Evolutionary conservation across 2,329 filamentous ascomycete genomes (phyloP), one percentile per base, ranked within the genome.

Genomic region (Cryphonectria naterciae): DNA sequence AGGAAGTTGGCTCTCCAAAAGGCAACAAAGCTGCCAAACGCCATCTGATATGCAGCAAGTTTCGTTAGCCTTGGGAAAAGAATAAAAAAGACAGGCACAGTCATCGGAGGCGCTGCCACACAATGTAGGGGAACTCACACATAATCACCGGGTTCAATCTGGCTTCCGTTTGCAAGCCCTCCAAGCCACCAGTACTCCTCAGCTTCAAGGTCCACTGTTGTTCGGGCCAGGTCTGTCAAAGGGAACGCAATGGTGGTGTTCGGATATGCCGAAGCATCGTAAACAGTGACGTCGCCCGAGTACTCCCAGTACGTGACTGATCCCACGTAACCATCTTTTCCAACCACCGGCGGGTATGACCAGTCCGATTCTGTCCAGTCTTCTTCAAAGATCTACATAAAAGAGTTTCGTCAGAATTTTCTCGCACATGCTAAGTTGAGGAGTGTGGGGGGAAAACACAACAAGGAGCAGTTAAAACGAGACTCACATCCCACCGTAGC

Each of bases 271-370:
- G 60, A 46, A 15, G 67, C 67, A 67, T 72, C 70, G 37, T 64
- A 70, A 22, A 49, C 32, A 19, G 64, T 58, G n/a, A 67, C 64
- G 28, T 68, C 46, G 13, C 69, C 69, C 25, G 64, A 67, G 58
- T 63, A 67, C 39, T 32, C 43, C 69, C 69, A 70, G 35, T 70
- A 70, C 43, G 69, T 64, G 41, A 37, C 65, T 25, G 69, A 67
- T 1, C 69, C 69, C 4, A 60, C 37, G 68, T 73, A 79, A 25
- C 73, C 74, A 5, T 75, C 76, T 60, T 75, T 43, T 2, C 78
- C 78, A 17, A 74, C 52, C 6, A 76, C 75, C 1, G 78, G 78
- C 1, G 78, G 78, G 61, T 78, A 79, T 5, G 63, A 65, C 77
- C 77, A 79, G 15, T 77, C 73, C 4, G 72, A 67, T 54, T 77